These are phyloP conservation scores for Lepidium sativum DNA, from an alignment of 345 rosid genomes.

Conservation along the genomic window DNA sequence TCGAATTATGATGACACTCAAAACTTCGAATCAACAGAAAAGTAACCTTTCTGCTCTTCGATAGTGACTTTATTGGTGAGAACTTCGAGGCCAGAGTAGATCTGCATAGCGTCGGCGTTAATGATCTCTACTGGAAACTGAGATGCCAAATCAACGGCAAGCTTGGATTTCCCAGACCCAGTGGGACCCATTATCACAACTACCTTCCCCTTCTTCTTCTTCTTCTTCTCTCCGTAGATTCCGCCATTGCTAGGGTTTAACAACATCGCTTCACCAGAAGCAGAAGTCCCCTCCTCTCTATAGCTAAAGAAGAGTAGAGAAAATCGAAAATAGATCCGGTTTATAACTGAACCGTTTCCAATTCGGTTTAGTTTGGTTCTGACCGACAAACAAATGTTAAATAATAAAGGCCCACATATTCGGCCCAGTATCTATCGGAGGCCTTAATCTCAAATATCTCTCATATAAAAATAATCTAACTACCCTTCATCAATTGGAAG, in stretches of 20 bases:
- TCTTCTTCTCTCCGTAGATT: conserved; percentile 26
- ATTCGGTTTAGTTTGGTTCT: background rate
- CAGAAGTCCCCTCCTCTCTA: background rate
- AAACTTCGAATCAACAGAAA: background rate
- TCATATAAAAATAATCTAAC: too few relatives aligned
- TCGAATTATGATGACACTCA: background rate
- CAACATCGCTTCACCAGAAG: background rate
- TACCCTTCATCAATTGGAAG: too few relatives aligned
- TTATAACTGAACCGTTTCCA: background rate
- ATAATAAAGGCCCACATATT: background rate
- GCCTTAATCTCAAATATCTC: too few relatives aligned
- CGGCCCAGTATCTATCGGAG: background rate
- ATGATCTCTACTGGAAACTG: conserved; percentile 69
- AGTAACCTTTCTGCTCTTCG: conserved; percentile 55
- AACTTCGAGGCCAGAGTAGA: conserved; percentile 73
- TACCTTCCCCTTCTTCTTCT: conserved; percentile 53
- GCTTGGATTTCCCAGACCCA: conserved; percentile 81
- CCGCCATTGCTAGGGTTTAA: conserved; percentile 39
- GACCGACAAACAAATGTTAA: background rate
- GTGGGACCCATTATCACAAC: conserved; percentile 90
- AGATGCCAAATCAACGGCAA: conserved; percentile 75
- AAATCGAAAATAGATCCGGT: background rate
- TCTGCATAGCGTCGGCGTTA: conserved; percentile 98
- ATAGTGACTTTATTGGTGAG: conserved; percentile 78
- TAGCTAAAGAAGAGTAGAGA: background rate